Evolutionary conservation across 192 early-diverging fungal genomes (phyloP).

Genomic region (Jimgerdemannia lactiflua): DNA sequence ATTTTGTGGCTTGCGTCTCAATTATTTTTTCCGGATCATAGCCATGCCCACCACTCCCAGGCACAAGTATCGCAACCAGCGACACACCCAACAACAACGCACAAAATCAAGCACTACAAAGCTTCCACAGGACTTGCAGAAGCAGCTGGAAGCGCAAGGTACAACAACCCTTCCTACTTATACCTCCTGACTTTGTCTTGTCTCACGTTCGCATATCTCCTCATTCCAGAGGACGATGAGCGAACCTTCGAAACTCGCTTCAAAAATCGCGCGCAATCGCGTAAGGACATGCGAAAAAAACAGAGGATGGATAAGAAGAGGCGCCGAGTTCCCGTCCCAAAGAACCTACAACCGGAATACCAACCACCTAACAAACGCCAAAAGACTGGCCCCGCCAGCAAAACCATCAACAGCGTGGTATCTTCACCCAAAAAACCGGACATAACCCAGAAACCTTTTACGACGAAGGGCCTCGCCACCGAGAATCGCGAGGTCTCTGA

Average conservation of each 20-base stretch:
- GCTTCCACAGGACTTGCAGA: conserved; percentile 29
- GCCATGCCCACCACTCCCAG: background rate
- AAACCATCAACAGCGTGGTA: background rate
- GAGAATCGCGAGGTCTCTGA: conserved; percentile 17
- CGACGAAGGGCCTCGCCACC: conserved; percentile 7
- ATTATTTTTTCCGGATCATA: background rate
- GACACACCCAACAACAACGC: background rate
- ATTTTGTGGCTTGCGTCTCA: background rate
- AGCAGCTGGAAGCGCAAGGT: conserved; percentile 34
- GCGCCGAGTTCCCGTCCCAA: conserved; percentile 27
- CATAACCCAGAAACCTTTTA: background rate
- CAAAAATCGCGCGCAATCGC: conserved; percentile 37
- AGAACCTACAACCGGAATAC: conserved; percentile 10
- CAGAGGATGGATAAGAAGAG: conserved; percentile 44
- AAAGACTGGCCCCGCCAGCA: background rate
- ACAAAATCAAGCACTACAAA: conserved; percentile 38
- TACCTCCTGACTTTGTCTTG: background rate
- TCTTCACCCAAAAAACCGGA: conserved; percentile 5
- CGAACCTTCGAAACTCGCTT: conserved; percentile 46
- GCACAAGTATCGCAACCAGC: background rate
- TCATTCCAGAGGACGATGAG: conserved; percentile 36
- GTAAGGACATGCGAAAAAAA: conserved; percentile 49
- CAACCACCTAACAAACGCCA: conserved; percentile 8
- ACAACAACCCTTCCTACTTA: background rate
- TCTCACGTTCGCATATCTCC: background rate